Evolutionary conservation across 345 rosid genomes (phyloP).

Genomic region (Syzygium aromaticum): DNA sequence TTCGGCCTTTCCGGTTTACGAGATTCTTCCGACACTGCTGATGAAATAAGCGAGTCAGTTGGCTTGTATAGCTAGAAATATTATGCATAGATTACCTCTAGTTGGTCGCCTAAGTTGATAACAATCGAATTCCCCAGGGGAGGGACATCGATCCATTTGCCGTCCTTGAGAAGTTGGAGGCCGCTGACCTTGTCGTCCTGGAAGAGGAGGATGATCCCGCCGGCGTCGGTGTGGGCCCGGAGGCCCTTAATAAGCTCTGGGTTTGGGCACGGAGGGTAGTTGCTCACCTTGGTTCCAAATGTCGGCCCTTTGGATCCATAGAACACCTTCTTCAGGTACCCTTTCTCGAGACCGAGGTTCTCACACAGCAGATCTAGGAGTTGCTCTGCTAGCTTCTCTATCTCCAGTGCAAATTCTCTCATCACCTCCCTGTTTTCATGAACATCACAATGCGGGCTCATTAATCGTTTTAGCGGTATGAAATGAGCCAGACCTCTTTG

Average conservation of each 20-base stretch:
- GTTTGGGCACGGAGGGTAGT: constrained; percentile 87
- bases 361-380: constrained; percentile 70
- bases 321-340: constrained; percentile 60
- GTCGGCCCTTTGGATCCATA: constrained; percentile 65
- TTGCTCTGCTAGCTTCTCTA: constrained; percentile 82
- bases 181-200: constrained; percentile 88
- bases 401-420: constrained; percentile 61
- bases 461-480: background rate
- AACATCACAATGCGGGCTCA: background rate
- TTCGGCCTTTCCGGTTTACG: background rate
- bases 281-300: constrained; percentile 86
- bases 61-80: background rate
- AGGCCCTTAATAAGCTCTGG: constrained; percentile 88
- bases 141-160: constrained; percentile 81
- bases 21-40: background rate
- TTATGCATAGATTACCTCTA: constrained; percentile 40
- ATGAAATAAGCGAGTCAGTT: background rate
- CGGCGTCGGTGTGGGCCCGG: constrained; percentile 89
- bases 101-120: constrained; percentile 85
- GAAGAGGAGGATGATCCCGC: constrained; percentile 81
- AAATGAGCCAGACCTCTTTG: background rate
- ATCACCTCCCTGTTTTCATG: constrained; percentile 64
- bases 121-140: constrained; percentile 89
- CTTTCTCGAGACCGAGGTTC: constrained; percentile 76
- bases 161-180: constrained; percentile 89